These are phyloP conservation scores for Spergularia marina DNA, from an alignment of 148 eudicot genomes.

Conservation along the genomic window DNA sequence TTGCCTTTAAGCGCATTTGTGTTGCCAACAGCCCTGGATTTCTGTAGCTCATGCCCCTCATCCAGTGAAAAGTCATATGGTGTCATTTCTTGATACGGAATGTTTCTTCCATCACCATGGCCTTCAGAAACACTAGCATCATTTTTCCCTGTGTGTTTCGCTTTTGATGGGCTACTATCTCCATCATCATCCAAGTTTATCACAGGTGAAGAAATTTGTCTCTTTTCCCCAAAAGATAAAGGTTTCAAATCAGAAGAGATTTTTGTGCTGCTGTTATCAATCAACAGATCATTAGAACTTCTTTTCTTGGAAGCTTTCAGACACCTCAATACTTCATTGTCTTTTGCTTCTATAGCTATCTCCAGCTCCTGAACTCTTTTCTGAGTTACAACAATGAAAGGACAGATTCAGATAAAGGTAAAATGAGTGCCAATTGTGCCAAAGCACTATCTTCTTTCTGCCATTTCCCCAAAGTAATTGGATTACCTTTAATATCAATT, in stretches of 20 bases:
- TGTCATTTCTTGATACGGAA: constrained; percentile 18
- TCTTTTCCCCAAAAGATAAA: constrained; percentile 22
- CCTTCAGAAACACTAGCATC: constrained; percentile 12
- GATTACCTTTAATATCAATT: constrained; percentile 64
- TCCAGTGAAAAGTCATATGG: constrained; percentile 26
- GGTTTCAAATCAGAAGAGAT: constrained; percentile 26
- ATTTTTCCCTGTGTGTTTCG: constrained; percentile 29
- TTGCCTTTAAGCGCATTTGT: constrained; percentile 13
- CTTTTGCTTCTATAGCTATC: constrained; percentile 59
- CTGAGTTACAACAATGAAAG: constrained; percentile 32
- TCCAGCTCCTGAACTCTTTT: constrained; percentile 68
- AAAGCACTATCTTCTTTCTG: not conserved
- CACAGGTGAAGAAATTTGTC: constrained; percentile 28
- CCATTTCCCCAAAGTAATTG: not conserved
- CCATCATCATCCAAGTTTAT: constrained; percentile 42
- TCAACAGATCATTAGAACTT: constrained; percentile 13
- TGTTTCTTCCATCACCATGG: constrained; percentile 22
- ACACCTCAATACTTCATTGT: constrained; percentile 62
- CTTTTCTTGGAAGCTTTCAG: constrained; percentile 51
- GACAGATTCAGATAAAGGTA: constrained; percentile 15
- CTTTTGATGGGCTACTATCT: constrained; percentile 22
- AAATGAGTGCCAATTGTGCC: not conserved
- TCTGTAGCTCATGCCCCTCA: constrained; percentile 28
- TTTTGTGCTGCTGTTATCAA: constrained; percentile 15
- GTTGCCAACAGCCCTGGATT: constrained; percentile 19